A percentile compares a stretch with the other conserved stretches of the same genome.
phyloP scores from a whole-genome alignment of 2,329 filamentous ascomycete genomes.

The Colletotrichum nymphaeae region DNA sequence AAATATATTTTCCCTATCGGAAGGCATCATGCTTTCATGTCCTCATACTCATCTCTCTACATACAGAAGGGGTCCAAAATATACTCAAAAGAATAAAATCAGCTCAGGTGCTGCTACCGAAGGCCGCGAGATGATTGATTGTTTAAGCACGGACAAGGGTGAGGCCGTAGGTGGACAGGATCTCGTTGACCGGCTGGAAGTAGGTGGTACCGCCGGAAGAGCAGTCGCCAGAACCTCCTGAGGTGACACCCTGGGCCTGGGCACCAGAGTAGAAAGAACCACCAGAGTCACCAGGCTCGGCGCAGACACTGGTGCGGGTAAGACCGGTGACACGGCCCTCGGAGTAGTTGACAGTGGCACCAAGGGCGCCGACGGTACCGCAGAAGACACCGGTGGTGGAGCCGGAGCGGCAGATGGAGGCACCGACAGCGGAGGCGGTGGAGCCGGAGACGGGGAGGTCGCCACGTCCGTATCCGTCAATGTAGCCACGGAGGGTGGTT shows the following conservation, averaged over 20 bases:
- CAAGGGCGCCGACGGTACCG: conserved; percentile 47
- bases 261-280: conserved; percentile 52
- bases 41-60: not conserved
- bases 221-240: conserved; percentile 53
- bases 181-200: conserved; percentile 55
- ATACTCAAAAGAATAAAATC: not conserved
- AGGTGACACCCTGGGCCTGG: conserved; percentile 56
- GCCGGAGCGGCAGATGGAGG: conserved; percentile 54
- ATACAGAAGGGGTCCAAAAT: not conserved
- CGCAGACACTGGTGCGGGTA: conserved; percentile 53
- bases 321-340: conserved; percentile 52
- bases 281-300: conserved; percentile 55
- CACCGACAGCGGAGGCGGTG: conserved; percentile 47
- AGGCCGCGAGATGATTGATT: not conserved
- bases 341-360: conserved; percentile 51
- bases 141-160: conserved; percentile 42
- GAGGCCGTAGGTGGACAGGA: conserved; percentile 51
- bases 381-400: conserved; percentile 54
- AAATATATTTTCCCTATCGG: not conserved
- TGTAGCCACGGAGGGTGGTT: conserved; percentile 46
- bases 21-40: not conserved
- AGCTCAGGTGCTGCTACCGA: not conserved
- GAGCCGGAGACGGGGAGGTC: conserved; percentile 50
- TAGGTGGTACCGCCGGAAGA: conserved; percentile 48
- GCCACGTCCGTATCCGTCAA: conserved; percentile 49